Conservation (phyloP, 192 early-diverging fungal species). For the Coemansia asiatica region DNA sequence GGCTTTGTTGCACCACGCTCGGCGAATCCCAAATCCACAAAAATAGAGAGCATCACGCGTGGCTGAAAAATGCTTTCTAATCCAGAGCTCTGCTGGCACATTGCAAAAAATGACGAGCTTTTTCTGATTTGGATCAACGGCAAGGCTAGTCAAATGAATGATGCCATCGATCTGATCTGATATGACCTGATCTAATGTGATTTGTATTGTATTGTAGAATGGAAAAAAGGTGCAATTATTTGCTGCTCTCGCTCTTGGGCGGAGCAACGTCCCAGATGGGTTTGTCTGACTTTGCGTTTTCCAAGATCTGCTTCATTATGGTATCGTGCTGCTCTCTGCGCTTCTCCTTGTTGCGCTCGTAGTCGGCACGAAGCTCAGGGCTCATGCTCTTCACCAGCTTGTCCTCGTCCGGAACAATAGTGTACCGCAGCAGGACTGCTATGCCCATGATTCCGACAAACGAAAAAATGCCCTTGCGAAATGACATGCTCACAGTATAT, state of each 20-base stretch:
- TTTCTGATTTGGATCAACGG: not conserved
- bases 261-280: conserved; percentile 40
- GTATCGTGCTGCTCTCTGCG: conserved; percentile 44
- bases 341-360: conserved; percentile 44
- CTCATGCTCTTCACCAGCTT: conserved; percentile 35
- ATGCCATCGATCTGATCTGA: not conserved
- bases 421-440: conserved; percentile 42
- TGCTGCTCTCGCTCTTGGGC: not conserved
- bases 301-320: conserved; percentile 50
- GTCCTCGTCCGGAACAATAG: conserved; percentile 50
- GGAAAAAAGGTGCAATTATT: not conserved
- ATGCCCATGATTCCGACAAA: conserved; percentile 41
- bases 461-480: conserved; percentile 22
- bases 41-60: not conserved
- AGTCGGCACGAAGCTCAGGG: conserved; percentile 45
- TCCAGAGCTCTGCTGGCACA: too few relatives aligned
- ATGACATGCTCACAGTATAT: conserved; percentile 7
- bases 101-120: not conserved
- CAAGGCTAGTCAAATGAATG: not conserved
- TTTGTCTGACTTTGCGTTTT: conserved; percentile 46
- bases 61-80: not conserved
- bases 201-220: too few relatives aligned
- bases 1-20: not conserved
- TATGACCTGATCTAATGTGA: not conserved
- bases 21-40: not conserved